phyloP scores from a whole-genome alignment of 805 yeast genomes.

The Starmerella ratchasimensis region DNA sequence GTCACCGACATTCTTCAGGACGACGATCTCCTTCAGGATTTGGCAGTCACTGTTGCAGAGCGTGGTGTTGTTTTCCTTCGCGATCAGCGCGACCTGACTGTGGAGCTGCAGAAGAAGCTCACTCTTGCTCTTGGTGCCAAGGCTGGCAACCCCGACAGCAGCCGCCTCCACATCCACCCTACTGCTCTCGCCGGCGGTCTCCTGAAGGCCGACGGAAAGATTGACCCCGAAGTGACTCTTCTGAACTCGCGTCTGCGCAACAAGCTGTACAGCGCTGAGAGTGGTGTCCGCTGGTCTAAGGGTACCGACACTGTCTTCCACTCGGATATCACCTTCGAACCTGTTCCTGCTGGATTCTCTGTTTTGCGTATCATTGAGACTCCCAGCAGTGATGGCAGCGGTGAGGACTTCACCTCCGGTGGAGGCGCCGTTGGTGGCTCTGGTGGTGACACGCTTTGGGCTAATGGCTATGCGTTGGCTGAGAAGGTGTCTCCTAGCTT shows the following conservation, averaged over 20 bases:
- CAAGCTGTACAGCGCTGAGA: slow-evolving; percentile 13
- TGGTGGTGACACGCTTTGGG: slow-evolving; percentile 42
- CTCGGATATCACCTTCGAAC: slow-evolving; percentile 43
- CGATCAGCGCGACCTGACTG: slow-evolving; percentile 30
- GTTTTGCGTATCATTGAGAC: slow-evolving; percentile 38
- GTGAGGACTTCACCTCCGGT: slow-evolving; percentile 12
- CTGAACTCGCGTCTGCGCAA: slow-evolving; percentile 18
- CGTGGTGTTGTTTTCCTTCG: slow-evolving; percentile 40
- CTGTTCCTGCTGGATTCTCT: slow-evolving; percentile 44
- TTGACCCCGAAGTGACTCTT: slow-evolving; percentile 24
- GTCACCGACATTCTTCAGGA: slow-evolving; percentile 22
- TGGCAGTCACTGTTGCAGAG: slow-evolving; percentile 35
- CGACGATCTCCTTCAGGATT: slow-evolving; percentile 28
- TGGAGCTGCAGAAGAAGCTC: slow-evolving; percentile 23
- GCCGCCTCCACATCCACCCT: slow-evolving; percentile 25
- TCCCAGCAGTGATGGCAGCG: slow-evolving; percentile 32
- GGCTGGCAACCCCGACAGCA: slow-evolving; percentile 23
- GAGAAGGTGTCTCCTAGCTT: slow-evolving; percentile 39
- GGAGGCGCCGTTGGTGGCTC: slow-evolving; percentile 20
- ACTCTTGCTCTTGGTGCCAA: slow-evolving; percentile 21
- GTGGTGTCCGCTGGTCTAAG: slow-evolving; percentile 18
- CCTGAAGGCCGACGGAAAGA: slow-evolving; percentile 18
- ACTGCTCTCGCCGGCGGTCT: slow-evolving; percentile 24
- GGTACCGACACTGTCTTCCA: slow-evolving; percentile 32
- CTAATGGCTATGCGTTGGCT: slow-evolving; percentile 41